Conservation (phyloP, 164 flowering plant genomes). For the Aristolochia contorta region DNA sequence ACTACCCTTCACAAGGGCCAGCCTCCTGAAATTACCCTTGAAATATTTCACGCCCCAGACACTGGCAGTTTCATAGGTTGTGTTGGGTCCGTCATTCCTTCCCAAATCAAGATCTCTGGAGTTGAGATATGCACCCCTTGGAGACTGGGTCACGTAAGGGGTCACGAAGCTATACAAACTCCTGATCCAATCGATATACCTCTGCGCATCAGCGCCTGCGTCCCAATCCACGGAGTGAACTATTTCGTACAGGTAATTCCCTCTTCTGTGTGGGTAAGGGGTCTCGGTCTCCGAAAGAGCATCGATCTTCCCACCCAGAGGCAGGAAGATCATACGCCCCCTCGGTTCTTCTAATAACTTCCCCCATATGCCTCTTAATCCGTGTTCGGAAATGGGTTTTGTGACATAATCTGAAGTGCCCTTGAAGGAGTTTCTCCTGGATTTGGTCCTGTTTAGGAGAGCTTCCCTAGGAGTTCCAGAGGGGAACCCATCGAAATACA, state of each 20-base stretch:
- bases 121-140: slow-evolving; percentile 13
- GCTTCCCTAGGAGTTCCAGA: not conserved
- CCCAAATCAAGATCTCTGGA: slow-evolving; percentile 10
- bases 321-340: slow-evolving; percentile 5
- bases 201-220: not conserved
- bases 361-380: not conserved
- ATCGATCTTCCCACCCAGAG: slow-evolving; percentile 21
- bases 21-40: slow-evolving; percentile 19
- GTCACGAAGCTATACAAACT: slow-evolving; percentile 4
- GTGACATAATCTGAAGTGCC: not conserved
- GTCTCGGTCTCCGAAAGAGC: slow-evolving; percentile 7
- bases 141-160: slow-evolving; percentile 6
- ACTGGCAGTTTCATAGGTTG: slow-evolving; percentile 7
- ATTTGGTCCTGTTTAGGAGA: not conserved
- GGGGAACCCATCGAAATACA: slow-evolving; percentile 3
- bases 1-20: slow-evolving; percentile 17
- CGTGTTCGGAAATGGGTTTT: slow-evolving; percentile 4
- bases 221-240: slow-evolving; percentile 11
- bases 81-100: not conserved
- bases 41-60: slow-evolving; percentile 15
- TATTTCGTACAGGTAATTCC: slow-evolving; percentile 7
- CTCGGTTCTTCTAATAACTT: not conserved
- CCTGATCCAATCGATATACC: slow-evolving; percentile 3
- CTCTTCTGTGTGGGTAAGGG: slow-evolving; percentile 21
- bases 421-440: not conserved